Conservation (phyloP, 208 protist species). For the Leptomonas seymouri region DNA sequence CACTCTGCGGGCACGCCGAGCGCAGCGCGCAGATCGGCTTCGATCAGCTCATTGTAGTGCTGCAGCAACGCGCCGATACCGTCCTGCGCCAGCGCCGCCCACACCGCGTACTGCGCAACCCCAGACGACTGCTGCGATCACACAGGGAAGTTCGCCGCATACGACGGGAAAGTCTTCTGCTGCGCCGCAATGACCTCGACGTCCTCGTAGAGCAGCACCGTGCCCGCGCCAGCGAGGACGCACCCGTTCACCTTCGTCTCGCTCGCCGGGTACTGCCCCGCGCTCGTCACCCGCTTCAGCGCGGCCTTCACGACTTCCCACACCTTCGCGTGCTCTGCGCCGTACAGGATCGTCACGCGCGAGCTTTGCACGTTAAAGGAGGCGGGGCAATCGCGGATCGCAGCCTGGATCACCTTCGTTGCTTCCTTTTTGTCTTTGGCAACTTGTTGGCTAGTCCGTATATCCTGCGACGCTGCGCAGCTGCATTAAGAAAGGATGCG, state of each 20-base stretch:
- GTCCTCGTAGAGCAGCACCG: constrained; percentile 51
- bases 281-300: constrained; percentile 21
- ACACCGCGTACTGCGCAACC: constrained; percentile 54
- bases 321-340: constrained; percentile 42
- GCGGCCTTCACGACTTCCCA: constrained; percentile 39
- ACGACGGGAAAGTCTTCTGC: constrained; percentile 31
- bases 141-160: constrained; percentile 37
- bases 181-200: constrained; percentile 2
- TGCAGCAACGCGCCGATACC: constrained; percentile 39
- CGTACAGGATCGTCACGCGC: constrained; percentile 52
- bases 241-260: constrained; percentile 43
- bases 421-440: constrained; percentile 34
- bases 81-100: constrained; percentile 38
- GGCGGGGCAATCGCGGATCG: constrained; percentile 35
- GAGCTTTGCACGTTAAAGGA: constrained; percentile 57
- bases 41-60: constrained; percentile 57
- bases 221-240: constrained; percentile 37
- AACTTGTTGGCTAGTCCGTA: constrained; percentile 41
- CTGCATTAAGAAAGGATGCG: constrained; percentile 6
- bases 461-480: constrained; percentile 38
- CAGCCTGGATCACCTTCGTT: constrained; percentile 35
- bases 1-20: constrained; percentile 35
- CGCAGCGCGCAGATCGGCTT: not conserved
- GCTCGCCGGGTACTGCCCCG: constrained; percentile 22
- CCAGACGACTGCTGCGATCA: constrained; percentile 33